phyloP scores from a whole-genome alignment of 805 yeast genomes.

The Spathaspora sp. region DNA sequence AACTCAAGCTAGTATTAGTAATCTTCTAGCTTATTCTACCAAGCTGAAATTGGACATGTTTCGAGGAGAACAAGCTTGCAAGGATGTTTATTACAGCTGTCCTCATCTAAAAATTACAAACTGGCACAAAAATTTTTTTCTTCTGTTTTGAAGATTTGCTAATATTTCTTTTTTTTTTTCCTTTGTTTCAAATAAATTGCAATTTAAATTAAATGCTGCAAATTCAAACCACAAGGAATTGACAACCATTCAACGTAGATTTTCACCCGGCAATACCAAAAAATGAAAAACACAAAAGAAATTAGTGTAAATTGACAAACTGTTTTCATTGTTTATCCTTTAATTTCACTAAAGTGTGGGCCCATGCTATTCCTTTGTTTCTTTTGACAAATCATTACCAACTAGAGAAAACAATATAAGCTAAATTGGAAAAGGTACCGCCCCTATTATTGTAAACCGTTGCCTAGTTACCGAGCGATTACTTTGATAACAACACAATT shows the following conservation, averaged over 20 bases:
- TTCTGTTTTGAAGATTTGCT: not conserved
- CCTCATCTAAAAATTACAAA: not conserved
- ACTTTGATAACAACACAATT: not conserved
- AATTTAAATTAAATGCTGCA: constrained; percentile 2
- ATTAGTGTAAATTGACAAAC: not conserved
- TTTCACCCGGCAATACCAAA: not conserved
- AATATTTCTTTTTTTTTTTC: not conserved
- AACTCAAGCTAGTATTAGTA: no score
- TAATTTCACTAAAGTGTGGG: not conserved
- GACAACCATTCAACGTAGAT: not conserved
- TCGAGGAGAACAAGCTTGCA: no score
- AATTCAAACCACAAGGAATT: not conserved
- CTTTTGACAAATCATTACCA: not conserved
- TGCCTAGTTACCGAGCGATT: not conserved
- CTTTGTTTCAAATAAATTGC: not conserved
- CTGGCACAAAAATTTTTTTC: not conserved
- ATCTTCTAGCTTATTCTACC: no score
- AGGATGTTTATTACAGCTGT: not conserved
- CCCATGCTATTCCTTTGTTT: not conserved
- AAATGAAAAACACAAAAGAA: not conserved
- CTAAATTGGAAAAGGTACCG: not conserved
- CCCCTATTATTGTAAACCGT: not conserved
- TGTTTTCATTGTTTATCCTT: not conserved
- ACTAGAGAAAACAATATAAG: not conserved
- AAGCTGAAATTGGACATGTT: no score